Base-by-base conservation (phyloP, 164 flowering plant species). In the Annona squamosa region DNA sequence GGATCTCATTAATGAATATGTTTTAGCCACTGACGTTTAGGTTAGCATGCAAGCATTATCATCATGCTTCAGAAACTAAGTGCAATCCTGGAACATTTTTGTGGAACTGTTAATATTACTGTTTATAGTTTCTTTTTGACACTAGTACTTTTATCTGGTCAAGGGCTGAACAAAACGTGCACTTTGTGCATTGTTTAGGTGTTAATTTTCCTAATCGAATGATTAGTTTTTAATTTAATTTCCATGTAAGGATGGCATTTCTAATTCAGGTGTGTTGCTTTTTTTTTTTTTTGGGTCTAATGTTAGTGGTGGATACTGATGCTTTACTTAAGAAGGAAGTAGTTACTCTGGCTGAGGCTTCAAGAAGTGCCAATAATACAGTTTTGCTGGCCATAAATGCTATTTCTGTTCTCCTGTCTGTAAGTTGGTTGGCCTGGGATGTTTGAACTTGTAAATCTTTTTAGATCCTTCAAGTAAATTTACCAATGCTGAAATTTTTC, bases 301-400 rank as follows among this genome's bases (percentile, higher is more conserved):
- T 10, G 16, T 42, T 89, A 95, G 99, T 85, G 79, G 86, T 95
- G 68, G 96, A 95, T 72, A 86, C 90, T 70, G 92, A 92, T 79
- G 74, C 76, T 26, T 85, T 95, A 56, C 90, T 95, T 5, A 79
- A 86, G 74, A 87, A 83, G 77, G 97, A 93, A 78, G 78, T 87
- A 73, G 87, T 95, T 18, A 95, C 99, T 70, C 82, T 95, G 48
- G 93, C 91, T 76, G 98, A 95, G 81, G 99, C 99, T 74, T 67
- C 93, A 75, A 86, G 76, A 80, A 86, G 88, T 82, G 92, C 94
- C 71, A 86, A 91, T 76, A 87, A 81, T 85, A 98, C 94, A 82
- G 91, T 89, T 80, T 73, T 85, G 65, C 75, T 88, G 82, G 90
- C 94, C 44, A 79, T 90, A 71, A 88, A 87, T 81, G 81, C 93